Evolutionary conservation across 805 yeast genomes (phyloP).

Genomic region (Isabelozyma rhagii): DNA sequence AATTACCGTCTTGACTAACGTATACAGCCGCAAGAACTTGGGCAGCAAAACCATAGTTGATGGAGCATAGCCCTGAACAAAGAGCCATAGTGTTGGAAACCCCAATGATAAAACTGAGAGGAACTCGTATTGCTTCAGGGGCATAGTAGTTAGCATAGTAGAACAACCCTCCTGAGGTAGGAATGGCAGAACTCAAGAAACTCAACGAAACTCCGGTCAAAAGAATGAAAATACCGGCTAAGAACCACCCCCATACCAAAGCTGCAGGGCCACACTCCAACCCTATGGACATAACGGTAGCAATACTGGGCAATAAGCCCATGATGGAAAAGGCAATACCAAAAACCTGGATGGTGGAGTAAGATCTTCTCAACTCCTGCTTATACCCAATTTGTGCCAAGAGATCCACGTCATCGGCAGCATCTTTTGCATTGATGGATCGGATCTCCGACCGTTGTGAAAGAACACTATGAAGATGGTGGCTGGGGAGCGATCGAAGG

Average conservation of each 20-base stretch:
- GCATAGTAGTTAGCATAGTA: constrained; percentile 59
- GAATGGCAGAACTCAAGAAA: constrained; percentile 64
- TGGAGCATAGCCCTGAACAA: constrained; percentile 63
- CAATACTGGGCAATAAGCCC: constrained; percentile 66
- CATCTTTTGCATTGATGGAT: constrained; percentile 5
- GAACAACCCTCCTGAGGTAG: constrained; percentile 74
- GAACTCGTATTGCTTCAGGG: constrained; percentile 49
- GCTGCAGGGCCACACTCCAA: constrained; percentile 63
- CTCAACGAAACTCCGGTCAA: constrained; percentile 62
- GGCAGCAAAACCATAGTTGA: constrained; percentile 65
- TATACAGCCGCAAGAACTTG: constrained; percentile 59
- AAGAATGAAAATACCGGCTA: constrained; percentile 52
- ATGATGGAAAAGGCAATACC: constrained; percentile 71
- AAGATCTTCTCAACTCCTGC: constrained; percentile 62
- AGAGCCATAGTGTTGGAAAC: constrained; percentile 66
- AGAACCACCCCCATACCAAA: constrained; percentile 72
- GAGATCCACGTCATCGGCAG: constrained; percentile 24
- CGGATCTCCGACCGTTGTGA: constrained; percentile 19
- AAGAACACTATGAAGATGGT: constrained; percentile 7
- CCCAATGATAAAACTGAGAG: constrained; percentile 62
- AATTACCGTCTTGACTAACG: constrained; percentile 51
- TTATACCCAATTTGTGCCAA: constrained; percentile 64
- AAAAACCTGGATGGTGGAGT: constrained; percentile 60
- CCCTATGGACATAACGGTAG: constrained; percentile 52
- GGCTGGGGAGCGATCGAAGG: not conserved